These are phyloP conservation scores for Curvularia sp. DNA, from an alignment of 2,329 filamentous ascomycete species.

Conservation along the genomic window DNA sequence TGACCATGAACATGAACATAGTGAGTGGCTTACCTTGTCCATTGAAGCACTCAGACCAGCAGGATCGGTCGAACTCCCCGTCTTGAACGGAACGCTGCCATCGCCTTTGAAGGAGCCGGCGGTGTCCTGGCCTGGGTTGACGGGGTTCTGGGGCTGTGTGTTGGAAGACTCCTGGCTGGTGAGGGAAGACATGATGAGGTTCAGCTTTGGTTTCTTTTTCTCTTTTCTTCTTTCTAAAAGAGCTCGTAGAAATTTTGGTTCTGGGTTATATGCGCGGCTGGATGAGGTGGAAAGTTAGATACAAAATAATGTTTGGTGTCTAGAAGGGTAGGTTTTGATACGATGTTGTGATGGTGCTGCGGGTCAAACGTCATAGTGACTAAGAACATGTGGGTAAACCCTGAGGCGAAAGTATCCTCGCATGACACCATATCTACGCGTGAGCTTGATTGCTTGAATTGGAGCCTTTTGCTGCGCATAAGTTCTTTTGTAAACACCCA, in stretches of 20 bases:
- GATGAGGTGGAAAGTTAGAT: neutral
- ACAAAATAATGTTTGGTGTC: neutral
- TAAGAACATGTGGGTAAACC: conserved; percentile 1
- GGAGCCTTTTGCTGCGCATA: neutral
- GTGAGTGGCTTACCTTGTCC: conserved; percentile 16
- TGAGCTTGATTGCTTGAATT: neutral
- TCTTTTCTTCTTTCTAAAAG: too few species aligned
- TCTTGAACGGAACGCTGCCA: conserved; percentile 15
- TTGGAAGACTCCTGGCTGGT: conserved; percentile 25
- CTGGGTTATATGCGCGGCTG: neutral
- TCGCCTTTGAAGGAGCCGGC: conserved; percentile 13
- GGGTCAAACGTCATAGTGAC: conserved; percentile 16
- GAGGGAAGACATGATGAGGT: conserved; percentile 18
- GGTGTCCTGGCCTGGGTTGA: conserved; percentile 15
- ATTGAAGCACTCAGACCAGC: conserved; percentile 11
- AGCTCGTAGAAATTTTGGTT: neutral
- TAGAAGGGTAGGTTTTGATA: neutral
- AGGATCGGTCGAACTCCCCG: conserved; percentile 6
- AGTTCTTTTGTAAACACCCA: neutral
- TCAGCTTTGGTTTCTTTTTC: neutral
- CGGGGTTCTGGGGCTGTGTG: conserved; percentile 23
- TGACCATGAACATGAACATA: too few species aligned
- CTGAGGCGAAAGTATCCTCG: neutral
- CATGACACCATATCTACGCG: neutral
- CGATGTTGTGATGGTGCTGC: neutral